Evolutionary conservation across 768 basidiomycete species (phyloP).

Genomic region (Lanmaoa pseudosensibilis): DNA sequence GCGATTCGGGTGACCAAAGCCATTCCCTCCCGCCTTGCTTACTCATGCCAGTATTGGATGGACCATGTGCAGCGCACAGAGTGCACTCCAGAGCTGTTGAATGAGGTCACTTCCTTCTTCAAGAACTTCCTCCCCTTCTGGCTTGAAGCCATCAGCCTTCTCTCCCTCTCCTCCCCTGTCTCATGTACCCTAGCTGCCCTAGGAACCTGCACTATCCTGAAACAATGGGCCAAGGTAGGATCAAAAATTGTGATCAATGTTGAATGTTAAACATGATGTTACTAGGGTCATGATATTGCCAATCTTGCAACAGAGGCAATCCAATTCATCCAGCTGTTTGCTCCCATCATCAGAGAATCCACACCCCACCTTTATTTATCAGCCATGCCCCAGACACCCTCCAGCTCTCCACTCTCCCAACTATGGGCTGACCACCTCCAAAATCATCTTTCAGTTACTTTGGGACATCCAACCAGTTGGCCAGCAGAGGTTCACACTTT

Average conservation of each 20-base stretch:
- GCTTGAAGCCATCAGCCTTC: constrained; percentile 38
- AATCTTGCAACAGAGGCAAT: constrained; percentile 25
- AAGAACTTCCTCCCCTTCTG: constrained; percentile 35
- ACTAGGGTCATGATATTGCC: constrained; percentile 11
- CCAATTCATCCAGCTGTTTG: constrained; percentile 35
- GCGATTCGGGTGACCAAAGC: constrained; percentile 12
- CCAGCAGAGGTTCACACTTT: constrained; percentile 19
- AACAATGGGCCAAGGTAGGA: constrained; percentile 21
- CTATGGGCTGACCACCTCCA: constrained; percentile 23
- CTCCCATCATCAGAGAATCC: constrained; percentile 28
- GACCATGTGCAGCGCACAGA: constrained; percentile 24
- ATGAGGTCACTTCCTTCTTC: constrained; percentile 21
- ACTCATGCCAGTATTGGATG: constrained; percentile 40
- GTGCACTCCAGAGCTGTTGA: constrained; percentile 15
- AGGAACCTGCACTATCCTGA: constrained; percentile 6
- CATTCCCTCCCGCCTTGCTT: constrained; percentile 35
- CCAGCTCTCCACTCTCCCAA: constrained; percentile 23
- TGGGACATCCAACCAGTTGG: constrained; percentile 12
- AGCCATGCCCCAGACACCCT: constrained; percentile 37
- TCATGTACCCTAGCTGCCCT: constrained; percentile 10
- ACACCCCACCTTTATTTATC: constrained; percentile 42
- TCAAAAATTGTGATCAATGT: not conserved
- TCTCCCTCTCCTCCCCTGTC: constrained; percentile 5
- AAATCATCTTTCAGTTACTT: constrained; percentile 10
- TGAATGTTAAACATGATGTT: constrained; percentile 2